These are phyloP conservation scores for Clonostachys byssicola DNA, from an alignment of 2,329 filamentous ascomycete species.

Conservation along the genomic window DNA sequence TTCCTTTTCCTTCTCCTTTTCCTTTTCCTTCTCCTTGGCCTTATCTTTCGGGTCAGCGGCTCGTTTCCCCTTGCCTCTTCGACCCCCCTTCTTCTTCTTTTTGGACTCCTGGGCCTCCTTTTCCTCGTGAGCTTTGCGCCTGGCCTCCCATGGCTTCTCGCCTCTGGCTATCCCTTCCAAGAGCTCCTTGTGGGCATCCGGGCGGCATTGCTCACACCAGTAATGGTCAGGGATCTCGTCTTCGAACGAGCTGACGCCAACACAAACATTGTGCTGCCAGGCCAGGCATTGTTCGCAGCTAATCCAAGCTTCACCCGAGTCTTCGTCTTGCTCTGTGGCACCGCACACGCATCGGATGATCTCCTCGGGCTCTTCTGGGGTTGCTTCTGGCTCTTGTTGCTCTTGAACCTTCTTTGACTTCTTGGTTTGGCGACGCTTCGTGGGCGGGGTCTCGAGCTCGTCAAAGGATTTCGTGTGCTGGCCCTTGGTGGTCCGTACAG, in stretches of 20 bases:
- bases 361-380: conserved; percentile 53
- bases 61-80: conserved; percentile 52
- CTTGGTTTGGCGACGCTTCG: conserved; percentile 48
- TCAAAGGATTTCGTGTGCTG: conserved; percentile 90
- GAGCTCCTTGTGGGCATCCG: conserved; percentile 77
- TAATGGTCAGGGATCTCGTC: conserved; percentile 81
- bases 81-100: conserved; percentile 27
- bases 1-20: conserved; percentile 1
- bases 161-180: conserved; percentile 74
- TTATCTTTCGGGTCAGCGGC: conserved; percentile 64
- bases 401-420: conserved; percentile 58
- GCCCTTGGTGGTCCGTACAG: conserved; percentile 93
- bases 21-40: conserved; percentile 31
- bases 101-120: conserved; percentile 29
- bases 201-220: conserved; percentile 87
- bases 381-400: conserved; percentile 42
- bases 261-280: conserved; percentile 97
- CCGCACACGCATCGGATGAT: conserved; percentile 94
- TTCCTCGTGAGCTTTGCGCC: conserved; percentile 58
- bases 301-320: conserved; percentile 89
- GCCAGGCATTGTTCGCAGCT: conserved; percentile 88
- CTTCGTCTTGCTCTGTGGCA: conserved; percentile 78
- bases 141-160: conserved; percentile 81
- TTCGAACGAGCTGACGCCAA: conserved; percentile 76
- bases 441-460: conserved; percentile 55